Percentiles rank a stretch among this genome's conserved stretches.
phyloP scores from a whole-genome alignment of 306 rosid genomes.

The Aeschynomene evenia region DNA sequence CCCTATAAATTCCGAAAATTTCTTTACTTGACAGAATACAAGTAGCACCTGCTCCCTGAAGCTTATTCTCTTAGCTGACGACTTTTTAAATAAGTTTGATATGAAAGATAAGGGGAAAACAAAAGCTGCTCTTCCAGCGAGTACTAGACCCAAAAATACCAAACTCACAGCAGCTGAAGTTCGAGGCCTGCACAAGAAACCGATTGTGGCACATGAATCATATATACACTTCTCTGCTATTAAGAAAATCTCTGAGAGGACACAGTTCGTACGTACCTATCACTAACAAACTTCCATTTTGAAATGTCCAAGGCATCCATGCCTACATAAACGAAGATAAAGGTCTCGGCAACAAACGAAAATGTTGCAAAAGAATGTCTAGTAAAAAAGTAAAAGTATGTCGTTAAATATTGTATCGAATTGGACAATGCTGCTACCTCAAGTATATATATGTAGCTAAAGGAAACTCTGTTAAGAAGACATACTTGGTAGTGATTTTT shows the following conservation, averaged over 20 bases:
- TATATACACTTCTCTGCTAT: not conserved
- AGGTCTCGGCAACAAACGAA: slow-evolving; percentile 85
- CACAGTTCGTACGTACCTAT: slow-evolving; percentile 60
- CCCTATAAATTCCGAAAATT: slow-evolving; percentile 17
- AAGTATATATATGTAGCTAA: slow-evolving; percentile 18
- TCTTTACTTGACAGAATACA: not conserved
- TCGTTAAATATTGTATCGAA: slow-evolving; percentile 19
- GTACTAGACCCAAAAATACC: slow-evolving; percentile 65
- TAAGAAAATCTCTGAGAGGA: not conserved
- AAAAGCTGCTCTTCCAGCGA: slow-evolving; percentile 89
- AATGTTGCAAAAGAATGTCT: slow-evolving; percentile 96
- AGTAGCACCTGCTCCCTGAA: slow-evolving; percentile 65
- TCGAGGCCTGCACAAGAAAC: slow-evolving; percentile 69
- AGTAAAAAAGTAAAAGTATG: slow-evolving; percentile 31
- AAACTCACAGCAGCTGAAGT: slow-evolving; percentile 83
- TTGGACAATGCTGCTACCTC: not conserved
- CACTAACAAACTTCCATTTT: slow-evolving; percentile 90
- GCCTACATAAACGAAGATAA: slow-evolving; percentile 96
- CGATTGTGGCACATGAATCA: slow-evolving; percentile 4
- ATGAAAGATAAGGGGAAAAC: slow-evolving; percentile 86
- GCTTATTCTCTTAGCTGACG: slow-evolving; percentile 49
- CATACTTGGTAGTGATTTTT: slow-evolving; percentile 89
- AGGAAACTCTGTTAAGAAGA: slow-evolving; percentile 25
- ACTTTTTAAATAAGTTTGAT: slow-evolving; percentile 68
- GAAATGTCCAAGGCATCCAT: slow-evolving; percentile 99